Percentiles rank a stretch among this genome's conserved stretches.
These are phyloP conservation scores for Tetrastigma voinierianum DNA, from an alignment of 164 flowering plant species.

Conservation along the genomic window DNA sequence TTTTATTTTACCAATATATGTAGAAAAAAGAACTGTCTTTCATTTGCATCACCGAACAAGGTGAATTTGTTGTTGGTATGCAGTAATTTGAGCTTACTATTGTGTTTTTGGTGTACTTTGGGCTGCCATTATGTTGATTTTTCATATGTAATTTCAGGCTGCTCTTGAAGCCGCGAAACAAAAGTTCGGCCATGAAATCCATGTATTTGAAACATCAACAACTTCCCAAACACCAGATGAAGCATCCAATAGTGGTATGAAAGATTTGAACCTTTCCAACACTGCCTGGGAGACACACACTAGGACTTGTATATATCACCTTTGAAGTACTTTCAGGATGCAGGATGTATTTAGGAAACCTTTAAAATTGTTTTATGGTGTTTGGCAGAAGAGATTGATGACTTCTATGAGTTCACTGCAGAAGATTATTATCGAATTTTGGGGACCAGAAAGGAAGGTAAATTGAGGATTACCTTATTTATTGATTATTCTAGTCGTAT, in stretches of 20 bases:
- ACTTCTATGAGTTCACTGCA: slow-evolving; percentile 78
- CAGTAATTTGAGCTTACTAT: background rate
- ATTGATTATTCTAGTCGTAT: background rate
- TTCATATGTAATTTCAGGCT: slow-evolving; percentile 36
- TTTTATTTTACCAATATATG: too few species aligned
- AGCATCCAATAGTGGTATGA: slow-evolving; percentile 43
- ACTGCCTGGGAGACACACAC: background rate
- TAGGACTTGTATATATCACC: background rate
- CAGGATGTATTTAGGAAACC: too few species aligned
- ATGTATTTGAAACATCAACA: slow-evolving; percentile 62
- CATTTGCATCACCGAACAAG: too few species aligned
- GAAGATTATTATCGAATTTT: slow-evolving; percentile 71
- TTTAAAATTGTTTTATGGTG: slow-evolving; percentile 1
- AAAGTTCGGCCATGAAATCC: slow-evolving; percentile 72
- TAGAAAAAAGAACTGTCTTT: too few species aligned
- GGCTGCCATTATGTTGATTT: background rate
- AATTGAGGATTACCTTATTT: background rate
- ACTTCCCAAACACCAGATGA: slow-evolving; percentile 33
- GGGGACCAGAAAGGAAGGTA: slow-evolving; percentile 80
- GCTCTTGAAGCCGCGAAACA: slow-evolving; percentile 55
- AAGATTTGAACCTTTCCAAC: background rate
- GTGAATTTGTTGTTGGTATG: background rate
- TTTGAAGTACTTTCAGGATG: background rate
- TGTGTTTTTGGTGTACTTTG: background rate
- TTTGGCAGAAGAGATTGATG: slow-evolving; percentile 71